These are phyloP conservation scores for Umbelopsis isabellina DNA, from an alignment of 192 early-diverging fungal species.

Conservation along the genomic window DNA sequence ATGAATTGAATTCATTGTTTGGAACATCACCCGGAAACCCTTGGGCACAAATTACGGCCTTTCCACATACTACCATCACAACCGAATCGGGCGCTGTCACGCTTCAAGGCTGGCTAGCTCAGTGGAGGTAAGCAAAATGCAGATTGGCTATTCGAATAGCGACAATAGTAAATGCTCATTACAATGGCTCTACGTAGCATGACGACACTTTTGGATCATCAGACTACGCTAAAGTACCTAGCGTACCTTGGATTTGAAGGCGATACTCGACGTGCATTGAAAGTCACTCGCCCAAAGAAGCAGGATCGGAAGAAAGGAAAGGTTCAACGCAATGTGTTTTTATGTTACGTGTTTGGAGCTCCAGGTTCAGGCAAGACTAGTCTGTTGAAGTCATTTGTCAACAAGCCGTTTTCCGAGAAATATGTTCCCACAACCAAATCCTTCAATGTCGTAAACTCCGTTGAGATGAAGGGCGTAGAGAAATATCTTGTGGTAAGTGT, in stretches of 20 bases:
- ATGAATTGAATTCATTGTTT: conserved; percentile 87
- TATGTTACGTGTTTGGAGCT: conserved; percentile 95
- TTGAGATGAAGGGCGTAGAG: conserved; percentile 91
- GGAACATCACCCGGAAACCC: conserved; percentile 90
- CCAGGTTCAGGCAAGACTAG: conserved; percentile 92
- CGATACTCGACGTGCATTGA: conserved; percentile 87
- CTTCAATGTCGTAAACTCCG: conserved; percentile 90
- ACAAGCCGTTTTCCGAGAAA: conserved; percentile 76
- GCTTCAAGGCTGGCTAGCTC: conserved; percentile 96
- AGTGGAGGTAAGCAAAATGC: conserved; percentile 79
- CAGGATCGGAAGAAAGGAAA: conserved; percentile 79
- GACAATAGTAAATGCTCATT: not conserved
- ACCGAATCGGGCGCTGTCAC: conserved; percentile 90
- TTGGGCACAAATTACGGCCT: conserved; percentile 80
- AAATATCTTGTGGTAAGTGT: conserved; percentile 88
- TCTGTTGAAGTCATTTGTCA: conserved; percentile 82
- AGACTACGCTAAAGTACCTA: conserved; percentile 88
- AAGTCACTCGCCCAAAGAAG: conserved; percentile 72
- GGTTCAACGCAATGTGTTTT: conserved; percentile 87
- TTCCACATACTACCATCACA: conserved; percentile 90
- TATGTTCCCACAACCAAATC: conserved; percentile 78
- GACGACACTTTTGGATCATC: conserved; percentile 92
- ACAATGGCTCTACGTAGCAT: conserved; percentile 59
- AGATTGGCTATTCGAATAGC: not conserved
- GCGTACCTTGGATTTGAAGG: conserved; percentile 96